Conservation (phyloP, 768 basidiomycete species). For the Pleurotus ostreatus region DNA sequence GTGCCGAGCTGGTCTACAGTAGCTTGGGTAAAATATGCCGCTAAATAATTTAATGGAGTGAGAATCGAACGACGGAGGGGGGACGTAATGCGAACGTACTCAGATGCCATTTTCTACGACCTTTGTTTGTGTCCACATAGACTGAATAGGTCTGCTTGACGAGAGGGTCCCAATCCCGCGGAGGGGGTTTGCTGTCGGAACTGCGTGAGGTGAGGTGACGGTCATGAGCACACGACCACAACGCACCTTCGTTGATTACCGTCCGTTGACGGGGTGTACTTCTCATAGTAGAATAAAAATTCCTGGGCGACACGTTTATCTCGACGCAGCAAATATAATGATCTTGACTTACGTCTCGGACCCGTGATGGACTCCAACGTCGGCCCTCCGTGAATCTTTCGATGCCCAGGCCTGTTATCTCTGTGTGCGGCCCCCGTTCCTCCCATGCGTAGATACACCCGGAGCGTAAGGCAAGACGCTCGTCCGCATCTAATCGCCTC, state of each 20-base stretch:
- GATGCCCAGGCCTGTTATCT: conserved; percentile 76
- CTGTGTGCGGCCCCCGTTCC: conserved; percentile 66
- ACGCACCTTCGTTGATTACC: conserved; percentile 38
- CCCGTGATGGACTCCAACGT: conserved; percentile 79
- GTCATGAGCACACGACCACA: background rate
- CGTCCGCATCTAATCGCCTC: conserved; percentile 73
- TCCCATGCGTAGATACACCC: conserved; percentile 69
- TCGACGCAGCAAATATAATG: conserved; percentile 1
- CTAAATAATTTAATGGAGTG: conserved; percentile 29
- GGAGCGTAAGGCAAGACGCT: conserved; percentile 52
- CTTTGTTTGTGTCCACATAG: conserved; percentile 62
- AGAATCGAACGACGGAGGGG: background rate
- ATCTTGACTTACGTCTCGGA: conserved; percentile 62
- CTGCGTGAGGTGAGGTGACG: conserved; percentile 7
- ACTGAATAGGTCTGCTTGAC: conserved; percentile 87
- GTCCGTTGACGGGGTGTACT: conserved; percentile 49
- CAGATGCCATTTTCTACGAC: conserved; percentile 77
- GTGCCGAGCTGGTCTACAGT: conserved; percentile 69
- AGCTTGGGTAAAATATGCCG: conserved; percentile 78
- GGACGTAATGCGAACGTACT: conserved; percentile 41
- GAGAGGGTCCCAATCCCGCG: conserved; percentile 61
- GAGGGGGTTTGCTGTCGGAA: conserved; percentile 43
- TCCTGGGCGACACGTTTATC: conserved; percentile 41
- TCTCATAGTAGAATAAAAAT: conserved; percentile 84
- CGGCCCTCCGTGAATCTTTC: conserved; percentile 85